These are phyloP conservation scores for Lichtheimia hyalospora DNA, from an alignment of 371 early-diverging fungal genomes.

Conservation along the genomic window DNA sequence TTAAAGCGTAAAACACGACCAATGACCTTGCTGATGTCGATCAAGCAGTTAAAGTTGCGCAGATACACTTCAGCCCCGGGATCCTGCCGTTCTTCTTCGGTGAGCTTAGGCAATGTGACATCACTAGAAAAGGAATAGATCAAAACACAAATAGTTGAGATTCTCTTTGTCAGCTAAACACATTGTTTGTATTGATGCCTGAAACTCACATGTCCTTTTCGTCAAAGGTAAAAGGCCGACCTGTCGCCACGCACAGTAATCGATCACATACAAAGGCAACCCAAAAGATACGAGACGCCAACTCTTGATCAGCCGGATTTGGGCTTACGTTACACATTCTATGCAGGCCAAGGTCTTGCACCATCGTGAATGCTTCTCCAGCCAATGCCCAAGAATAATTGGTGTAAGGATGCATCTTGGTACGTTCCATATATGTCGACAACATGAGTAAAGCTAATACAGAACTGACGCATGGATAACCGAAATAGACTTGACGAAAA, in stretches of 20 bases:
- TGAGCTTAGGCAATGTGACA: constrained; percentile 1
- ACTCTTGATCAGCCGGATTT: constrained; percentile 18
- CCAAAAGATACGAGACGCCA: constrained; percentile 46
- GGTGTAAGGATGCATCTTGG: constrained; percentile 17
- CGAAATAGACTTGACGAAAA: constrained; percentile 23
- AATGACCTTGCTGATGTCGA: constrained; percentile 33
- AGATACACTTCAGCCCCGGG: constrained; percentile 17
- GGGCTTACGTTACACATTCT: constrained; percentile 19
- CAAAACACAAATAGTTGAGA: background rate
- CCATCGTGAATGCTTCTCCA: constrained; percentile 43
- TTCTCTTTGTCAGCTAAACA: constrained; percentile 10
- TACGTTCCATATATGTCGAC: constrained; percentile 31
- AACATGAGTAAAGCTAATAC: constrained; percentile 34
- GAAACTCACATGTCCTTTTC: constrained; percentile 47
- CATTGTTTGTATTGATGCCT: background rate
- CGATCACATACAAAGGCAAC: constrained; percentile 39
- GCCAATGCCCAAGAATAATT: constrained; percentile 38
- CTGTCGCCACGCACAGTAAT: constrained; percentile 37
- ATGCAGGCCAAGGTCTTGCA: constrained; percentile 45
- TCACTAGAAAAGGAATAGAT: background rate
- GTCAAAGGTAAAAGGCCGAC: constrained; percentile 40
- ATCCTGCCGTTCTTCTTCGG: constrained; percentile 5
- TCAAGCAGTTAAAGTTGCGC: constrained; percentile 21
- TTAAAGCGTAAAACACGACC: constrained; percentile 42
- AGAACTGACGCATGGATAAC: constrained; percentile 28